Conservation (phyloP, 2,329 filamentous ascomycete genomes). For the Onygena corvina region DNA sequence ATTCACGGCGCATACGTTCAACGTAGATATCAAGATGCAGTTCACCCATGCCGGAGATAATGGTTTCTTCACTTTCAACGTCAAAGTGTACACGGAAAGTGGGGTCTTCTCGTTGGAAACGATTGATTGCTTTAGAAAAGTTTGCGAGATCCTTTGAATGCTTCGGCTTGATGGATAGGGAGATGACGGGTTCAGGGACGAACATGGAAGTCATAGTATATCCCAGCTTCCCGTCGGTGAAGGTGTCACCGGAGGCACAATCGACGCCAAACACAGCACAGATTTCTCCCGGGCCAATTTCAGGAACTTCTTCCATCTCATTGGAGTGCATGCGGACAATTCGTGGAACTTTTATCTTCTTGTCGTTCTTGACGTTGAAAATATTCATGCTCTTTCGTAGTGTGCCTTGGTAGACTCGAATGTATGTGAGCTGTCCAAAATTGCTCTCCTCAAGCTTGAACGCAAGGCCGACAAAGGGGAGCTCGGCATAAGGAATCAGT, state of each 20-base stretch:
- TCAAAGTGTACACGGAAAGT: conserved; percentile 95
- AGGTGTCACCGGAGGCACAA: conserved; percentile 94
- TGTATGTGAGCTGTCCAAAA: conserved; percentile 95
- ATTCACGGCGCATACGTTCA: conserved; percentile 91
- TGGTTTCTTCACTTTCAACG: conserved; percentile 83
- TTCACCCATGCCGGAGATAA: conserved; percentile 98
- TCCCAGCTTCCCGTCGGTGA: conserved; percentile 82
- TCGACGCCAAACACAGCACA: conserved; percentile 97
- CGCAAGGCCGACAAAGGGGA: conserved; percentile 88
- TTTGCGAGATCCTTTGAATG: conserved; percentile 80
- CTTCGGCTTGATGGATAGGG: conserved; percentile 93
- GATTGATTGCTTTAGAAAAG: conserved; percentile 97
- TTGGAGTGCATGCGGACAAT: conserved; percentile 99
- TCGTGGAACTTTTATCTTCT: conserved; percentile 91
- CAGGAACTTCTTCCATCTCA: conserved; percentile 92
- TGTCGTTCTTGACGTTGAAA: conserved; percentile 85
- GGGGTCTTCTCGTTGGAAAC: conserved; percentile 95
- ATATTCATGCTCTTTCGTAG: conserved; percentile 80
- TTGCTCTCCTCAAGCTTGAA: conserved; percentile 99
- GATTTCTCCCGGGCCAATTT: conserved; percentile 92
- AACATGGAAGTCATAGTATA: conserved; percentile 97
- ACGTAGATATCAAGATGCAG: conserved; percentile 95
- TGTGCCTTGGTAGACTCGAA: conserved; percentile 91
- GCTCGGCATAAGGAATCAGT: conserved; percentile 60
- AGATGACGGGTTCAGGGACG: conserved; percentile 95